Evolutionary conservation across 352 stramenopile species (phyloP).

Genomic region (Globisporangium irregulare): DNA sequence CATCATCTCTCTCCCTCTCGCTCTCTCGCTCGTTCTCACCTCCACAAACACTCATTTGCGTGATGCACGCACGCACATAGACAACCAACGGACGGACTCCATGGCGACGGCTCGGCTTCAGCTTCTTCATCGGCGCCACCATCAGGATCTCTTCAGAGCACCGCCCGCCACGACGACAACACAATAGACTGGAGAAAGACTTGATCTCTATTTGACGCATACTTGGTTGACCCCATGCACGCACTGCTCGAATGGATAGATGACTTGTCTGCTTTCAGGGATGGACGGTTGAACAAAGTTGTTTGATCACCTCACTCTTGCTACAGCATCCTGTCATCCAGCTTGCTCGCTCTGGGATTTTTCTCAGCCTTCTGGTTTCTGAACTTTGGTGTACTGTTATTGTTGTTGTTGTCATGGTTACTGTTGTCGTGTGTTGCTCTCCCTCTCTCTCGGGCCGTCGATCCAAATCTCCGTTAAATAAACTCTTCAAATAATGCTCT

Average conservation of each 20-base stretch:
- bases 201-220: conserved; percentile 2
- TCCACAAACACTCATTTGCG: not conserved
- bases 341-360: not conserved
- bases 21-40: conserved; percentile 1
- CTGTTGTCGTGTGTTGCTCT: not conserved
- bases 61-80: conserved; percentile 2
- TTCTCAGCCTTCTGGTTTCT: not conserved
- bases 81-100: not conserved
- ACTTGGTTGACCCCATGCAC: not conserved
- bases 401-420: not conserved
- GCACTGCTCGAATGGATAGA: not conserved
- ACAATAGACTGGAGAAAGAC: not conserved
- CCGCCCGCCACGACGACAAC: not conserved
- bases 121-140: not conserved
- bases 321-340: not conserved
- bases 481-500: conserved; percentile 13
- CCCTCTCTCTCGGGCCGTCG: not conserved
- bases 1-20: not conserved
- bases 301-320: not conserved
- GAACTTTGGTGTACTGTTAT: not conserved
- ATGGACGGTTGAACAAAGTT: not conserved
- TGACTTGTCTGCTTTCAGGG: not conserved
- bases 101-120: not conserved
- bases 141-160: not conserved
- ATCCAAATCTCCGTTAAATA: conserved; percentile 14